Percentiles rank a stretch among this genome's conserved stretches.
phyloP scores from a whole-genome alignment of 2,329 filamentous ascomycete genomes.

The Fonsecaea pedrosoi region DNA sequence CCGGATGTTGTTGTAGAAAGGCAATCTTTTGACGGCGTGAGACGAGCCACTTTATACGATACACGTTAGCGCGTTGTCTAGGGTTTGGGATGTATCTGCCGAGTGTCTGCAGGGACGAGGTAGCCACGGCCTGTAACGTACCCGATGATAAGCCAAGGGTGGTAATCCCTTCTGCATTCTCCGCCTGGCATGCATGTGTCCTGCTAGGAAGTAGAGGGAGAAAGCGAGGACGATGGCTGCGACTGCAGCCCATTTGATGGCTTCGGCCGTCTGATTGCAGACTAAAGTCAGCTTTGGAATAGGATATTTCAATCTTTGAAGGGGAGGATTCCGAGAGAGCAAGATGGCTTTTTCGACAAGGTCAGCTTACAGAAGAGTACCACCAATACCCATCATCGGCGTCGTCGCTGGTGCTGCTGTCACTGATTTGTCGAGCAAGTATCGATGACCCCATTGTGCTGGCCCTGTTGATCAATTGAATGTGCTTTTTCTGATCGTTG shows the following conservation, averaged over 20 bases:
- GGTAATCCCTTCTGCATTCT: slow-evolving; percentile 70
- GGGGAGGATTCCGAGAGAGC: slow-evolving; percentile 1
- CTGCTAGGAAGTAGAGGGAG: slow-evolving; percentile 68
- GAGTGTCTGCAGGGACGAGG: background rate
- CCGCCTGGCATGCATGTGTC: slow-evolving; percentile 72
- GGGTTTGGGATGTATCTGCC: background rate
- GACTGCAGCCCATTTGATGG: slow-evolving; percentile 75
- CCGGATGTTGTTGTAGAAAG: slow-evolving; percentile 36
- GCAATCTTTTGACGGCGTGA: slow-evolving; percentile 45
- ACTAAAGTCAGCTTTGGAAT: background rate
- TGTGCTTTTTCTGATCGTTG: background rate
- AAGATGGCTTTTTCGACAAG: background rate
- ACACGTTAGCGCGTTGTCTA: background rate
- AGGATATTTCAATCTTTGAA: background rate
- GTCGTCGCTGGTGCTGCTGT: background rate
- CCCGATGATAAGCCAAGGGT: slow-evolving; percentile 73
- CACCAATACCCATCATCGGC: slow-evolving; percentile 29
- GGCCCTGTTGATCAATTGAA: background rate
- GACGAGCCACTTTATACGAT: slow-evolving; percentile 50
- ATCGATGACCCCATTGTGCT: slow-evolving; percentile 22
- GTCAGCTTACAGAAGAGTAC: slow-evolving; percentile 35
- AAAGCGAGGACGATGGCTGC: slow-evolving; percentile 65
- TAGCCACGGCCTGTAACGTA: slow-evolving; percentile 47
- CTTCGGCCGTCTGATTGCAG: slow-evolving; percentile 62
- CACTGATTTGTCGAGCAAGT: slow-evolving; percentile 20